These are phyloP conservation scores for Euphorbia tirucalli DNA, from an alignment of 345 rosid genomes.

Conservation along the genomic window DNA sequence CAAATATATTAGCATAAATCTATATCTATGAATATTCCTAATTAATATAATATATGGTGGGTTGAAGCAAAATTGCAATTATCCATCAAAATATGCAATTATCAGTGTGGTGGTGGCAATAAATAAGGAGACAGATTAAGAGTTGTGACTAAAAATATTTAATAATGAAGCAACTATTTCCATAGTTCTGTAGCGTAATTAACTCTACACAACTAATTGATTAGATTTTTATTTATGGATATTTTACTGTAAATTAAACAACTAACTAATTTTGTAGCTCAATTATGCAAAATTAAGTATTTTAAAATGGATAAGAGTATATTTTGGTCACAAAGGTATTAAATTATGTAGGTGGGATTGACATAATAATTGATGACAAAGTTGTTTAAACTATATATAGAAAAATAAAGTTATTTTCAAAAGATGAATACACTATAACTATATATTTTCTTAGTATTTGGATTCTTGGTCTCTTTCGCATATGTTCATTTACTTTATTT, in stretches of 20 bases:
- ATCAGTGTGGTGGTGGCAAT: not conserved
- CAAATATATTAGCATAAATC: not conserved
- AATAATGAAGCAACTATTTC: not conserved
- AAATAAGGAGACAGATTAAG: not conserved
- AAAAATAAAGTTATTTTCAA: not conserved
- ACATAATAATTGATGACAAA: too few relatives aligned
- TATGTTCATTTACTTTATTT: too few relatives aligned
- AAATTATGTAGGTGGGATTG: too few relatives aligned
- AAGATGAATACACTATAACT: not conserved
- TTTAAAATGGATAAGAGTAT: too few relatives aligned
- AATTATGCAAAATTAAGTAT: too few relatives aligned
- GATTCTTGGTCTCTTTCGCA: too few relatives aligned
- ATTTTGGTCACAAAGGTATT: too few relatives aligned
- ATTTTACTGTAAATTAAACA: too few relatives aligned
- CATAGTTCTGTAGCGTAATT: not conserved
- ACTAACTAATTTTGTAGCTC: too few relatives aligned
- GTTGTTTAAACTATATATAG: too few relatives aligned
- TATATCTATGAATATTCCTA: not conserved
- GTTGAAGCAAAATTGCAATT: not conserved
- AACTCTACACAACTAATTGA: not conserved
- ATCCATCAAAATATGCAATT: not conserved
- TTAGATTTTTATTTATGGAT: too few relatives aligned
- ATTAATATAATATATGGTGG: not conserved
- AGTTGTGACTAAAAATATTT: not conserved
- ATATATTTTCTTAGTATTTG: too few relatives aligned